phyloP scores from a whole-genome alignment of 352 stramenopile genomes.

The Phytophthora cactorum region DNA sequence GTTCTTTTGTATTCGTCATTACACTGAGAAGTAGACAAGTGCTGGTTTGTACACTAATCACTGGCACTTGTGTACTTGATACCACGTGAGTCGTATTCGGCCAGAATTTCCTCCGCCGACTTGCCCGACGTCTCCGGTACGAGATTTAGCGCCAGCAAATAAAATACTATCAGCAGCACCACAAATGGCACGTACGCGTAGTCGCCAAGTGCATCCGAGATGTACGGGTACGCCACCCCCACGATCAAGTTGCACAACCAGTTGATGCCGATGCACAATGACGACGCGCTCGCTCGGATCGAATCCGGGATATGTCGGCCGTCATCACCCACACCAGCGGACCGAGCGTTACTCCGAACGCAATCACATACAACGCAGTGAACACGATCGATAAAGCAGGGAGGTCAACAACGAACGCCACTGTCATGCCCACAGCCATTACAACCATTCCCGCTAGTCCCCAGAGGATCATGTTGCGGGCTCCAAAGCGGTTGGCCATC shows the following conservation, averaged over 20 bases:
- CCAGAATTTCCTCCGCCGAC: constrained; percentile 23
- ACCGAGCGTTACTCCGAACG: constrained; percentile 18
- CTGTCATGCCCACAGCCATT: constrained; percentile 20
- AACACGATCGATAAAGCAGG: constrained; percentile 24
- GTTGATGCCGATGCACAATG: constrained; percentile 22
- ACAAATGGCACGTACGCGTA: constrained; percentile 27
- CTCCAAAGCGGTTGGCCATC: constrained; percentile 21
- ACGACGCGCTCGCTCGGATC: constrained; percentile 20
- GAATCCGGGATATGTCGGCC: constrained; percentile 20
- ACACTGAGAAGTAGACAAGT: too few relatives aligned
- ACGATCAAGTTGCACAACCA: constrained; percentile 28
- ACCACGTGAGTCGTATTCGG: constrained; percentile 17
- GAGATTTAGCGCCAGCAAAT: constrained; percentile 17
- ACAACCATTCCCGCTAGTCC: constrained; percentile 15
- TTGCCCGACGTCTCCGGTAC: constrained; percentile 28
- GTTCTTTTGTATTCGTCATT: too few relatives aligned
- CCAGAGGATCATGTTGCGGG: constrained; percentile 25
- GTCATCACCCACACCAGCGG: constrained; percentile 25
- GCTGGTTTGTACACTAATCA: neutral
- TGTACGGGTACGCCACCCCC: constrained; percentile 22
- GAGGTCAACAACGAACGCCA: constrained; percentile 12
- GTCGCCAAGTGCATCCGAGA: constrained; percentile 20
- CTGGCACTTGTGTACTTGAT: neutral
- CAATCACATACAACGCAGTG: constrained; percentile 24
- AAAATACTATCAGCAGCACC: constrained; percentile 16